Evolutionary conservation across 1,284 basidiomycete species (phyloP).

Genomic region (Cutaneotrichosporon sp.): DNA sequence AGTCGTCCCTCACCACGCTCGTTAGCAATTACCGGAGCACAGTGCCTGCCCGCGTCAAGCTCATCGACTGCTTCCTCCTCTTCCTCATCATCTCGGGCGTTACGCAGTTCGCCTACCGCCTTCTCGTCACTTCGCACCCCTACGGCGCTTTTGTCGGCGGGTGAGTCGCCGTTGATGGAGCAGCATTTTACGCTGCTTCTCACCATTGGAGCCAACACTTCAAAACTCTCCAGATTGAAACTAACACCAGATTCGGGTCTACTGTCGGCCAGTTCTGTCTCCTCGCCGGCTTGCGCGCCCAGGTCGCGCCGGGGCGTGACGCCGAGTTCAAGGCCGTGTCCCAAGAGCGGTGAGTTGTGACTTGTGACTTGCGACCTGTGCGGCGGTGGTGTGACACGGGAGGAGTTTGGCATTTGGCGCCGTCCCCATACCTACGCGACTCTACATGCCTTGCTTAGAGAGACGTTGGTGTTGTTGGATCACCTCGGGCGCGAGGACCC

Average conservation of each 20-base stretch:
- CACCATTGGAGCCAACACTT: background rate
- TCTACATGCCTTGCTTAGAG: no score
- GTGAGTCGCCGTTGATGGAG: constrained; percentile 58
- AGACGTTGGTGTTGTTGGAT: background rate
- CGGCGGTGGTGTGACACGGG: background rate
- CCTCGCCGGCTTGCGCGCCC: constrained; percentile 83
- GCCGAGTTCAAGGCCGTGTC: constrained; percentile 84
- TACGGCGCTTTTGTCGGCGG: constrained; percentile 97
- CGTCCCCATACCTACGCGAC: no score
- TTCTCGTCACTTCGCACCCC: constrained; percentile 87
- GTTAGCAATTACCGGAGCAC: constrained; percentile 73
- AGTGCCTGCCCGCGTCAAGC: constrained; percentile 81
- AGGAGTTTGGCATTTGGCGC: background rate
- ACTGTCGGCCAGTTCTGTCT: constrained; percentile 96
- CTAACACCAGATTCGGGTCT: constrained; percentile 71
- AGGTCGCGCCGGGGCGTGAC: constrained; percentile 71
- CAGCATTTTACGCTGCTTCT: no score
- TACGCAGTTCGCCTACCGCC: constrained; percentile 85
- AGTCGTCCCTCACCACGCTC: constrained; percentile 60
- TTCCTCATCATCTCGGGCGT: constrained; percentile 92
- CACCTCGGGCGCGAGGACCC: no score
- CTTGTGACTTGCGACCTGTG: background rate
- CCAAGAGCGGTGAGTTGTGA: constrained; percentile 73
- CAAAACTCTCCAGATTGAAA: no score
- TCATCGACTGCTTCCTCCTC: constrained; percentile 87